Percentiles rank a stretch among this genome's conserved stretches.
Evolutionary conservation across 2,329 filamentous ascomycete species (phyloP).

Genomic region (Dothiorella sarmentorum): DNA sequence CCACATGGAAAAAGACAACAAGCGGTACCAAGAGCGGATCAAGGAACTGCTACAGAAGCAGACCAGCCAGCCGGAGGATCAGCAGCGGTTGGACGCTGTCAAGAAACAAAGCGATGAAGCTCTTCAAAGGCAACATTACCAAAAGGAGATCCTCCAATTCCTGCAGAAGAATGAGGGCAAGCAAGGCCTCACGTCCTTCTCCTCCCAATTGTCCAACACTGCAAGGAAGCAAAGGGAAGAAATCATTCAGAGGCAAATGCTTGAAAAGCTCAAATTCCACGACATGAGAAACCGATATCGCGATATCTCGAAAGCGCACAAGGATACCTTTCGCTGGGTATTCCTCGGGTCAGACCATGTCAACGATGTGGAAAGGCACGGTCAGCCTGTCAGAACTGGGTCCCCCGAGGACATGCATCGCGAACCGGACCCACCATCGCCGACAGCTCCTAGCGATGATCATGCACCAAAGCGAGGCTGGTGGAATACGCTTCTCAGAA

Average conservation of each 20-base stretch:
- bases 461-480: not conserved
- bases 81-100: not conserved
- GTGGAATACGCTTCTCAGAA: not conserved
- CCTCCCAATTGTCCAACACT: not conserved
- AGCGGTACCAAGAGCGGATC: not conserved
- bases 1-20: not conserved
- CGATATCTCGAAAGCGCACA: conserved; percentile 15
- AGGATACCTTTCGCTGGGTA: conserved; percentile 20
- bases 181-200: not conserved
- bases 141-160: conserved; percentile 4
- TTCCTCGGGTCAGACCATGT: conserved; percentile 3
- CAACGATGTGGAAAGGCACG: not conserved
- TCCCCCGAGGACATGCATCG: not conserved
- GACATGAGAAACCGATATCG: conserved; percentile 13
- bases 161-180: not conserved
- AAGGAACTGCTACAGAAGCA: not conserved
- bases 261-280: conserved; percentile 4
- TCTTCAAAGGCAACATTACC: not conserved
- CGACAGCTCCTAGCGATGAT: not conserved
- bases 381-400: not conserved
- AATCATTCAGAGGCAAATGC: conserved; percentile 1
- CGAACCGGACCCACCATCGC: not conserved
- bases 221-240: not conserved
- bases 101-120: conserved; percentile 10
- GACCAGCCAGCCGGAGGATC: not conserved